These are phyloP conservation scores for Candida ovalis DNA, from an alignment of 805 yeast genomes.

Conservation along the genomic window DNA sequence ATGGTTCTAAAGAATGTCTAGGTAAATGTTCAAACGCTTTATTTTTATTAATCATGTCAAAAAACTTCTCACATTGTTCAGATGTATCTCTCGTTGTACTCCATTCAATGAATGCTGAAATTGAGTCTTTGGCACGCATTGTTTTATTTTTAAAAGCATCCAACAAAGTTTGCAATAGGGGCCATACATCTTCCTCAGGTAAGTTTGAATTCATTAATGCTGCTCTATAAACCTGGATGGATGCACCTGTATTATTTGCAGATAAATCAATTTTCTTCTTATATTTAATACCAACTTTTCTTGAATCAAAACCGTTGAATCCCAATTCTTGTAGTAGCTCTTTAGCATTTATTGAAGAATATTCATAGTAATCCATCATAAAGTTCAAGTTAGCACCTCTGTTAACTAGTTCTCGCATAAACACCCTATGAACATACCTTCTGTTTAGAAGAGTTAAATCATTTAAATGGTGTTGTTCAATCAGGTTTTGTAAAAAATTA, in stretches of 20 bases:
- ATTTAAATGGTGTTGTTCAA: background rate
- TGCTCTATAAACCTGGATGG: background rate
- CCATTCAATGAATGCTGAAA: background rate
- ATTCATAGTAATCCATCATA: background rate
- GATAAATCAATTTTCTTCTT: background rate
- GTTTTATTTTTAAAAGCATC: background rate
- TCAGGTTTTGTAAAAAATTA: background rate
- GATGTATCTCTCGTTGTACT: background rate
- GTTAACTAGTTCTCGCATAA: background rate
- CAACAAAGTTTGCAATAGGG: background rate
- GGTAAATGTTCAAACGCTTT: background rate
- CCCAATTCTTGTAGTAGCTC: background rate
- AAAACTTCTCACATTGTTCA: background rate
- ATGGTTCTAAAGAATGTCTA: background rate
- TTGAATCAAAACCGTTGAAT: background rate
- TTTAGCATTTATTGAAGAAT: background rate
- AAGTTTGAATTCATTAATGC: background rate
- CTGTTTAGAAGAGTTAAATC: background rate
- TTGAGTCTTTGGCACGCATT: background rate
- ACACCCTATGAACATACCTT: background rate
- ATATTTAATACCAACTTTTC: background rate
- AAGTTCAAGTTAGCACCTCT: background rate
- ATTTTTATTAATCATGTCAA: background rate
- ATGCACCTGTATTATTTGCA: background rate
- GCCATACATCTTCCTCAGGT: background rate